Percentiles rank a stretch among this genome's conserved stretches.
Conservation (phyloP, 352 stramenopile genomes). For the Phytophthora constricta region DNA sequence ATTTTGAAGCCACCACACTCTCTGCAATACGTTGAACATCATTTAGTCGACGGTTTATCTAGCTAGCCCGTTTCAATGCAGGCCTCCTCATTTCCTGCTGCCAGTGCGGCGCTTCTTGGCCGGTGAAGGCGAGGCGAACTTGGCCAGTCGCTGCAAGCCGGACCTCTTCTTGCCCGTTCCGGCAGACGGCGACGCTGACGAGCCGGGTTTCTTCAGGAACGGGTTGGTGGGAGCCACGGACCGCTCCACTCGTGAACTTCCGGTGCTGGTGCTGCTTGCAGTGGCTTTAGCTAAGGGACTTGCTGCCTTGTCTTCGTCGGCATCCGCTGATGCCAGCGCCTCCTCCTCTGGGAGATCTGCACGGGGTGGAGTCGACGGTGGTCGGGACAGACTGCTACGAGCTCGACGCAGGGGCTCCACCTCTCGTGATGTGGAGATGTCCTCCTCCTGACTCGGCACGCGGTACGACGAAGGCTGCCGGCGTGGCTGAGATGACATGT, state of each 20-base stretch:
- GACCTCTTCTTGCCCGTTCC: slow-evolving; percentile 40
- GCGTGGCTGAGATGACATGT: slow-evolving; percentile 18
- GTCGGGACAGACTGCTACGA: slow-evolving; percentile 46
- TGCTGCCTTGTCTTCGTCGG: slow-evolving; percentile 12
- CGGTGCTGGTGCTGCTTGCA: not conserved
- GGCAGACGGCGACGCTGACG: slow-evolving; percentile 16
- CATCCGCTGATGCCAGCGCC: slow-evolving; percentile 4
- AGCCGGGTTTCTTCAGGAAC: slow-evolving; percentile 70
- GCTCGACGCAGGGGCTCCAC: slow-evolving; percentile 42
- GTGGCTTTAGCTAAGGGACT: slow-evolving; percentile 16
- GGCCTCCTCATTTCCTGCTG: slow-evolving; percentile 42
- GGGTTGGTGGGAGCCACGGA: slow-evolving; percentile 71
- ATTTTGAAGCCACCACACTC: no score
- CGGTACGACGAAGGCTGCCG: slow-evolving; percentile 13
- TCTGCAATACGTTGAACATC: not conserved
- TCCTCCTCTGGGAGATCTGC: slow-evolving; percentile 23
- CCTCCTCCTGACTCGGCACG: slow-evolving; percentile 19
- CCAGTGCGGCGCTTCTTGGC: slow-evolving; percentile 56
- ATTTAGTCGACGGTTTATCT: not conserved
- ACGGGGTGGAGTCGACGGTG: slow-evolving; percentile 30
- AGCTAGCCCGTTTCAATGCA: not conserved
- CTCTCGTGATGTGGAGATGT: slow-evolving; percentile 14
- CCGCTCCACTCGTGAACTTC: no score
- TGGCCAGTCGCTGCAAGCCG: slow-evolving; percentile 64
- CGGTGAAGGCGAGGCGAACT: slow-evolving; percentile 61